phyloP scores from a whole-genome alignment of 2,329 filamentous ascomycete genomes.

The Cucurbitaria berberidis region DNA sequence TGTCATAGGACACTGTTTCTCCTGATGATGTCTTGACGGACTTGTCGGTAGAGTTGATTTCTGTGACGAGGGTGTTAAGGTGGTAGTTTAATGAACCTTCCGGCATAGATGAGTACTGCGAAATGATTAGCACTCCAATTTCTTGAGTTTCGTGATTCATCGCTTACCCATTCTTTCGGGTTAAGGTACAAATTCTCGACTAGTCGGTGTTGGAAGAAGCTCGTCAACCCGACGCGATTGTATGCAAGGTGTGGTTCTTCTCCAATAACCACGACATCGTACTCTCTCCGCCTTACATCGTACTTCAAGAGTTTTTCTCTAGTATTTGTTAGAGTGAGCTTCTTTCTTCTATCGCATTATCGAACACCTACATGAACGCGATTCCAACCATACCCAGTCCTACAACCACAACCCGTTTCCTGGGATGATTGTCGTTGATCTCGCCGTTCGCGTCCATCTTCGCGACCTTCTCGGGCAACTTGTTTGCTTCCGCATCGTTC shows the following conservation, averaged over 20 bases:
- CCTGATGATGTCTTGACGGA: constrained; percentile 73
- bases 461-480: constrained; percentile 53
- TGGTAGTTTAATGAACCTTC: constrained; percentile 75
- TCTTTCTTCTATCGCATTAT: background rate
- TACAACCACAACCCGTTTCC: constrained; percentile 79
- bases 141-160: no score
- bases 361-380: constrained; percentile 75
- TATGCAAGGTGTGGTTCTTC: constrained; percentile 89
- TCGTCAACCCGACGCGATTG: constrained; percentile 87
- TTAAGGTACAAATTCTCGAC: constrained; percentile 91
- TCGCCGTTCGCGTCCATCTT: constrained; percentile 33
- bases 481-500: constrained; percentile 56
- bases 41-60: constrained; percentile 69
- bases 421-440: constrained; percentile 34
- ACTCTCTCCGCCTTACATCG: constrained; percentile 75
- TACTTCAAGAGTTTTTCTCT: constrained; percentile 90
- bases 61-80: constrained; percentile 75
- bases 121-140: constrained; percentile 4
- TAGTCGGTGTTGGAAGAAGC: constrained; percentile 84
- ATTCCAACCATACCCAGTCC: constrained; percentile 92
- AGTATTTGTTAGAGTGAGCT: constrained; percentile 8
- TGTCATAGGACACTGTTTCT: constrained; percentile 74
- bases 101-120: constrained; percentile 69
- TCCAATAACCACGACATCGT: constrained; percentile 82
- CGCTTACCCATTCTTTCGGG: constrained; percentile 74